phyloP scores from a whole-genome alignment of 2,329 filamentous ascomycete species.

The Lecanicillium sp. region DNA sequence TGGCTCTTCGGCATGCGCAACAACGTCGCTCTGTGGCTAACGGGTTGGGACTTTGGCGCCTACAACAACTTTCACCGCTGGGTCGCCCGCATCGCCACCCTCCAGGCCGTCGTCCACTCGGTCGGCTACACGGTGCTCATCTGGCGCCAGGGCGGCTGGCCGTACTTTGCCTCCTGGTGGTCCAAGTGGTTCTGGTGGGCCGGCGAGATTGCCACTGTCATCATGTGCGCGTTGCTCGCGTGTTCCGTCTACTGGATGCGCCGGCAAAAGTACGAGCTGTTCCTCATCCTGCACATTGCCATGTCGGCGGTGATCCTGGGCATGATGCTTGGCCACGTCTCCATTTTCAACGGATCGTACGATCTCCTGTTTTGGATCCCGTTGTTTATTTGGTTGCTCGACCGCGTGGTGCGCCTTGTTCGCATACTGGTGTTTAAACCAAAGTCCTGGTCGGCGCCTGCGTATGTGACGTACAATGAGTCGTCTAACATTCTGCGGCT shows the following conservation, averaged over 20 bases:
- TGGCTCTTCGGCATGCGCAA: constrained; percentile 65
- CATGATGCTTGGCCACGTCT: constrained; percentile 46
- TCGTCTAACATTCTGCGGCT: constrained; percentile 38
- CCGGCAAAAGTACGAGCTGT: constrained; percentile 46
- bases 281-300: constrained; percentile 44
- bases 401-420: constrained; percentile 39
- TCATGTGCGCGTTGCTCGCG: constrained; percentile 39
- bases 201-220: constrained; percentile 39
- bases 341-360: constrained; percentile 46
- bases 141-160: constrained; percentile 31
- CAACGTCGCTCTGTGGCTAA: constrained; percentile 59
- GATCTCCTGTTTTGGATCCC: constrained; percentile 46
- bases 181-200: constrained; percentile 43
- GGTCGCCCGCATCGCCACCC: constrained; percentile 55
- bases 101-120: constrained; percentile 58
- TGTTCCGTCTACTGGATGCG: constrained; percentile 48
- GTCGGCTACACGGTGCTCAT: constrained; percentile 49
- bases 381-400: constrained; percentile 42
- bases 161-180: constrained; percentile 32
- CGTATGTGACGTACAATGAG: constrained; percentile 28
- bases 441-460: constrained; percentile 30
- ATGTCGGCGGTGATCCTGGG: constrained; percentile 44
- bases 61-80: constrained; percentile 65
- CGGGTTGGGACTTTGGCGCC: constrained; percentile 61
- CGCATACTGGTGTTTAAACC: constrained; percentile 38